phyloP scores from a whole-genome alignment of 73 alveolate species.

The Paramecium sexaurelia region DNA sequence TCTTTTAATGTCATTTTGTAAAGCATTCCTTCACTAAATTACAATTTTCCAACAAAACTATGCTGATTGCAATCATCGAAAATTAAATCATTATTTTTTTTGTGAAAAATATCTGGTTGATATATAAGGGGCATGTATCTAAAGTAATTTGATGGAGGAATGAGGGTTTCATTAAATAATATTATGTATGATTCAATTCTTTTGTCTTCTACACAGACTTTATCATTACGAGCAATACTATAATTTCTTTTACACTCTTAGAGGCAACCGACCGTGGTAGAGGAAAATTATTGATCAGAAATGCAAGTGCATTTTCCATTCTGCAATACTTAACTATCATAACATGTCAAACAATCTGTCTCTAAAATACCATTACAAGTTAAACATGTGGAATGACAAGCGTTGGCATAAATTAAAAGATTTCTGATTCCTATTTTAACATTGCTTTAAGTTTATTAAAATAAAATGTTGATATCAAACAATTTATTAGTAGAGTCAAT shows the following conservation, averaged over 20 bases:
- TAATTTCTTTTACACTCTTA: not conserved
- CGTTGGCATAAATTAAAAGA: not conserved
- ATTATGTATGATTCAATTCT: not conserved
- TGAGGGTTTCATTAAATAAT: not conserved
- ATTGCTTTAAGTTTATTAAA: no score
- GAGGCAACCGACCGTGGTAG: not conserved
- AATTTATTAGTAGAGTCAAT: no score
- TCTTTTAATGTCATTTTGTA: not conserved
- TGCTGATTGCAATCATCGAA: not conserved
- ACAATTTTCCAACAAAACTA: not conserved
- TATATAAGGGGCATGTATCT: not conserved
- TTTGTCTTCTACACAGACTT: not conserved
- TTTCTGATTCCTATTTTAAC: not conserved
- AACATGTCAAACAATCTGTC: not conserved
- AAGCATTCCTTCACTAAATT: not conserved
- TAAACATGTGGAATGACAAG: not conserved
- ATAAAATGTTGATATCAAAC: no score
- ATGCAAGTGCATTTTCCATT: not conserved
- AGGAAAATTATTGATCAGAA: not conserved
- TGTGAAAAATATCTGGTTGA: not conserved
- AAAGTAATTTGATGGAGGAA: not conserved
- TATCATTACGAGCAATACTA: not conserved
- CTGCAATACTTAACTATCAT: not conserved
- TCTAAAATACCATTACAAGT: not conserved
- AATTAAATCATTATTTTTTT: not conserved